Evolutionary conservation across 2,329 filamentous ascomycete genomes (phyloP), one percentile per base, ranked within the genome.

Genomic region (Cladobotryum mycophilum): DNA sequence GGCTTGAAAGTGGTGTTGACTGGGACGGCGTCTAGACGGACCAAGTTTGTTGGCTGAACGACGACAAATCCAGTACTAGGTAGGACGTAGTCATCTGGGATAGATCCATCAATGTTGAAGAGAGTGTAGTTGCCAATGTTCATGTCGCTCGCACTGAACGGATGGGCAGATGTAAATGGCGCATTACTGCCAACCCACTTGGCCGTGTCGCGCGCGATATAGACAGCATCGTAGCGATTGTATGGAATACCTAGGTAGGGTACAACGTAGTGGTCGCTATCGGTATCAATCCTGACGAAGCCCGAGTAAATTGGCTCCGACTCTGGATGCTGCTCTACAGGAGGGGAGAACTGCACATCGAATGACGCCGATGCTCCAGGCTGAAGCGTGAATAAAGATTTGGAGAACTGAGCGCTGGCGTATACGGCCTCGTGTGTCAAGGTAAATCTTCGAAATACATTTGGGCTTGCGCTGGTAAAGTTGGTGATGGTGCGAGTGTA

Each of bases 61-160:
- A 49, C 22, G 22, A 45, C 11, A 12, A 45, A 41, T 17, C 42
- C 17, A 4, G 30, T 40, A 13, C 20, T 17, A 13, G 48, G 35
- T 20, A 41, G 17, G 11, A 7, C 13, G 4, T 40, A 13, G 11
- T 49, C 41, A 22, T 9, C 17, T 1, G 48, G 48, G 5, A 45
- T n/a, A 13, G 41, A 49, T n/a, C 42, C 36, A 9, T 49, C 41
- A 37, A 42, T 15, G 17, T 34, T 18, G 17, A 49, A 38, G 35
- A 49, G 36, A 25, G 20, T 45, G 14, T 41, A 49, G 17, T 40
- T 41, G 11, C 22, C 35, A 22, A 49, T 38, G 22, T 45, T 49
- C 35, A 45, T n/a, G 18, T 25, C 35, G 1, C 42, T 30, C 7
- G 41, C 22, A 6, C 35, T 12, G 17, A 37, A 22, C 8, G 18